Percentiles rank a stretch among this genome's conserved stretches.
Conservation (phyloP, 495 filamentous ascomycete genomes). For the Penicillium simplicissimum region DNA sequence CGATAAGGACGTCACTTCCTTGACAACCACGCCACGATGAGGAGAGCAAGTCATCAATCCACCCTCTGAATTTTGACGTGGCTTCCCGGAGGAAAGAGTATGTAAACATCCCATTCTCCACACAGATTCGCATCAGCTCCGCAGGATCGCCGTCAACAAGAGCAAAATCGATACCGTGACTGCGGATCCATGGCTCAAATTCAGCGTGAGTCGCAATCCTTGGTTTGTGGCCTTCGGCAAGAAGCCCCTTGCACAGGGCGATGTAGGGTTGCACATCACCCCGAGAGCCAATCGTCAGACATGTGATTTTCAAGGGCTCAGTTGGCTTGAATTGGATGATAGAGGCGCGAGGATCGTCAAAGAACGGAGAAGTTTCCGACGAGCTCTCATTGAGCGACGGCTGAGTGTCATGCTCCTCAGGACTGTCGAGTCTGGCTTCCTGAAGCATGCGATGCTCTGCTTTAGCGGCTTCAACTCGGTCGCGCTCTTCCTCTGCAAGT, state of each 20-base stretch:
- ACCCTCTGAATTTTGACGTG: slow-evolving; percentile 84
- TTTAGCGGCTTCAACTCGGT: slow-evolving; percentile 73
- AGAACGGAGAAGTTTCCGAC: slow-evolving; percentile 63
- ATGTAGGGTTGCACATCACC: slow-evolving; percentile 99
- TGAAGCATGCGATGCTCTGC: slow-evolving; percentile 81
- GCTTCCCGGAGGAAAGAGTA: slow-evolving; percentile 87
- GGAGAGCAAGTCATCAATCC: slow-evolving; percentile 84
- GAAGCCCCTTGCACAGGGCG: slow-evolving; percentile 86
- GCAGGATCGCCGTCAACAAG: slow-evolving; percentile 88
- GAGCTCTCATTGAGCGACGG: slow-evolving; percentile 40
- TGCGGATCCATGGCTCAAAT: slow-evolving; percentile 84
- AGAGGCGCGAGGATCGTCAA: slow-evolving; percentile 89
- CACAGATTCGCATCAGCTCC: slow-evolving; percentile 92
- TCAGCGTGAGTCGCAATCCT: slow-evolving; percentile 91
- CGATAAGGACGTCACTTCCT: slow-evolving; percentile 85
- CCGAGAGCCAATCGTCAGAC: slow-evolving; percentile 91
- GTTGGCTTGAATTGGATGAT: slow-evolving; percentile 93
- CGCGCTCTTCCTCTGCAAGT: slow-evolving; percentile 66
- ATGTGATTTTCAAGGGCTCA: slow-evolving; percentile 82
- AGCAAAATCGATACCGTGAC: slow-evolving; percentile 89
- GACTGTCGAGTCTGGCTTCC: slow-evolving; percentile 67
- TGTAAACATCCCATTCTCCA: slow-evolving; percentile 97
- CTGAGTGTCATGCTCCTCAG: slow-evolving; percentile 57
- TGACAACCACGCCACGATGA: slow-evolving; percentile 88
- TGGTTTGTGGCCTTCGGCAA: slow-evolving; percentile 82